Conservation (phyloP, 495 filamentous ascomycete genomes). For the Hypoxylon trugodes region DNA sequence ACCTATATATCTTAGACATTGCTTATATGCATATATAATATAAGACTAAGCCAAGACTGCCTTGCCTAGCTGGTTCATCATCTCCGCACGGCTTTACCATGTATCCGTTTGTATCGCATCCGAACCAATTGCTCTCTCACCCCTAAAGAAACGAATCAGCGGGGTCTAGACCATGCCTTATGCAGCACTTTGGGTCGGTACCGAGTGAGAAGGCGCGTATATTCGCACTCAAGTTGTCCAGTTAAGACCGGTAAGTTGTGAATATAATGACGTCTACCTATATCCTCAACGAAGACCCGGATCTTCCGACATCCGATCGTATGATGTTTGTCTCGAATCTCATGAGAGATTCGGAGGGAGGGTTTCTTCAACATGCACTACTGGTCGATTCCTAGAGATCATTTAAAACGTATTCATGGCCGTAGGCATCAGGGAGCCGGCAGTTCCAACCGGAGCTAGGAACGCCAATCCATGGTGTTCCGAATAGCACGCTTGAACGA, state of each 20-base stretch:
- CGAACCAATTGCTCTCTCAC: neutral
- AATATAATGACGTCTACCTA: no score
- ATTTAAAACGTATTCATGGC: neutral
- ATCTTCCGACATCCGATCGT: no score
- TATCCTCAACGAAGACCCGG: slow-evolving; percentile 2
- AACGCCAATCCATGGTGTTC: neutral
- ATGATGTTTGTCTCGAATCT: no score
- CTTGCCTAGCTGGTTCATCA: no score
- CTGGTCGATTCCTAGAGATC: no score
- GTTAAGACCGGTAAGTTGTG: slow-evolving; percentile 1
- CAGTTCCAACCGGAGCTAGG: neutral
- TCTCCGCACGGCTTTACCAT: neutral
- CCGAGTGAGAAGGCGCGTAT: neutral
- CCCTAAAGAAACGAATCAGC: neutral
- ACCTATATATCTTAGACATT: no score
- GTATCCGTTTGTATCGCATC: neutral
- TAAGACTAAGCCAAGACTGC: no score
- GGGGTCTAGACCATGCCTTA: slow-evolving; percentile 5
- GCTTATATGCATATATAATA: no score
- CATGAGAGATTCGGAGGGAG: no score
- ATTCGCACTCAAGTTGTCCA: neutral
- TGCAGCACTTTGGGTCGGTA: neutral
- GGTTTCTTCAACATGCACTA: no score
- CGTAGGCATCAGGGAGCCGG: neutral
- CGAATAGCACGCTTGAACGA: slow-evolving; percentile 20